Percentiles rank a stretch among this genome's conserved stretches.
Evolutionary conservation across 139 green algal species (phyloP).

Genomic region (Eudorina sp.): DNA sequence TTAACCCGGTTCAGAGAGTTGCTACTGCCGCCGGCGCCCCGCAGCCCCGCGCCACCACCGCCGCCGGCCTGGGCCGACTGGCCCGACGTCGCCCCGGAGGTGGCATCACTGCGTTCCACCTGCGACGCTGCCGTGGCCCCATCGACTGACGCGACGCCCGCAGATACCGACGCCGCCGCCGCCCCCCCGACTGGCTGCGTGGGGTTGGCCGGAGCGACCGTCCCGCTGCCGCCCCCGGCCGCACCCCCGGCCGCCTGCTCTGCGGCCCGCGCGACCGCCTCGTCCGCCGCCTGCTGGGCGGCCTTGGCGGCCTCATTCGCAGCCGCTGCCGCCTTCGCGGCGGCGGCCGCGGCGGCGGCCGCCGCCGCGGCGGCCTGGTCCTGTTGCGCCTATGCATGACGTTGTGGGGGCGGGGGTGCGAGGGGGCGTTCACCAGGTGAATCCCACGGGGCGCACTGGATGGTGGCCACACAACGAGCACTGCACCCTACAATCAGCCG

Average conservation of each 20-base stretch:
- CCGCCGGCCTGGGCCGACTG: not conserved
- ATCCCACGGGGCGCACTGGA: too few relatives aligned
- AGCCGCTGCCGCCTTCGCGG: not conserved
- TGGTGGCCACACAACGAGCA: too few relatives aligned
- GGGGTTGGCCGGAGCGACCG: not conserved
- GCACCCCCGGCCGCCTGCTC: not conserved
- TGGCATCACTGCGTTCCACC: too few relatives aligned
- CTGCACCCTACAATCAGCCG: too few relatives aligned
- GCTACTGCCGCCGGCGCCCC: not conserved
- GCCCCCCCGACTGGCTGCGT: not conserved
- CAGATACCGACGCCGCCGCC: not conserved
- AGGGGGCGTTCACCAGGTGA: too few relatives aligned
- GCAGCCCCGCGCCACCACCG: too few relatives aligned
- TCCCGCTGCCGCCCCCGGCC: not conserved
- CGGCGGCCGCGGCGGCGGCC: not conserved
- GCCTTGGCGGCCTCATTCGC: not conserved
- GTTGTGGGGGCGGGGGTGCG: too few relatives aligned
- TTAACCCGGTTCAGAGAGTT: not conserved
- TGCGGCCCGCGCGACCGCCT: not conserved
- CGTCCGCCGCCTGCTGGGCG: not conserved
- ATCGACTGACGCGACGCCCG: not conserved
- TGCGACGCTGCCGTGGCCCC: not conserved
- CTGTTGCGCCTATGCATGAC: constrained; percentile 5
- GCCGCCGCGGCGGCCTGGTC: constrained; percentile 4
- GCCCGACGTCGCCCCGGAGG: not conserved